Percentiles rank a stretch among this genome's conserved stretches.
These are phyloP conservation scores for Silene vulgaris DNA, from an alignment of 179 eudicot genomes.

Conservation along the genomic window DNA sequence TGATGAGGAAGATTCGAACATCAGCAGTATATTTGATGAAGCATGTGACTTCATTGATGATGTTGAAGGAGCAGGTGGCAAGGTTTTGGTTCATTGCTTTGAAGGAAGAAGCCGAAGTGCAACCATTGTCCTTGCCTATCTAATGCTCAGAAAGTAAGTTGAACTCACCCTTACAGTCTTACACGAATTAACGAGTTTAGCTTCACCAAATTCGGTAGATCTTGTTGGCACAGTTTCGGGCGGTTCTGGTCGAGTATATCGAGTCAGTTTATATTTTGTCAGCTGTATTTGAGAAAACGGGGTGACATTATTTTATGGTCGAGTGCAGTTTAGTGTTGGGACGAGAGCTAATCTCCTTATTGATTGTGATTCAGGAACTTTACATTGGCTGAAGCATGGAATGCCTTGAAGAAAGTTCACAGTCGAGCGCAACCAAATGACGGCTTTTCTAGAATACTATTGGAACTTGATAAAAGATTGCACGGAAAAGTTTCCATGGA, in stretches of 20 bases:
- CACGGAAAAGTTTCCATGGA: constrained; percentile 97
- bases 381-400: constrained; percentile 88
- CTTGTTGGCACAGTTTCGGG: neutral
- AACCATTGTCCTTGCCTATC: constrained; percentile 78
- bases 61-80: constrained; percentile 66
- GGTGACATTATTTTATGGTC: neutral
- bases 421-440: constrained; percentile 97
- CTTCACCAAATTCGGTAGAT: neutral
- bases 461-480: constrained; percentile 63
- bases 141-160: constrained; percentile 90
- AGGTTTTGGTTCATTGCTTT: constrained; percentile 96
- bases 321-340: neutral
- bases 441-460: constrained; percentile 77
- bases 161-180: neutral
- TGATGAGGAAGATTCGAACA: constrained; percentile 84
- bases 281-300: neutral
- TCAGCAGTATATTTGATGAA: constrained; percentile 70
- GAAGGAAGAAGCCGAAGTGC: constrained; percentile 99
- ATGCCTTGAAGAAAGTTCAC: constrained; percentile 68
- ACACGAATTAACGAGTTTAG: neutral
- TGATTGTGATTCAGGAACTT: constrained; percentile 48
- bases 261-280: neutral
- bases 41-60: constrained; percentile 70
- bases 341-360: constrained; percentile 2
- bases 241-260: neutral